phyloP scores from a whole-genome alignment of 257 asterid genomes.

The Petrea volubilis region DNA sequence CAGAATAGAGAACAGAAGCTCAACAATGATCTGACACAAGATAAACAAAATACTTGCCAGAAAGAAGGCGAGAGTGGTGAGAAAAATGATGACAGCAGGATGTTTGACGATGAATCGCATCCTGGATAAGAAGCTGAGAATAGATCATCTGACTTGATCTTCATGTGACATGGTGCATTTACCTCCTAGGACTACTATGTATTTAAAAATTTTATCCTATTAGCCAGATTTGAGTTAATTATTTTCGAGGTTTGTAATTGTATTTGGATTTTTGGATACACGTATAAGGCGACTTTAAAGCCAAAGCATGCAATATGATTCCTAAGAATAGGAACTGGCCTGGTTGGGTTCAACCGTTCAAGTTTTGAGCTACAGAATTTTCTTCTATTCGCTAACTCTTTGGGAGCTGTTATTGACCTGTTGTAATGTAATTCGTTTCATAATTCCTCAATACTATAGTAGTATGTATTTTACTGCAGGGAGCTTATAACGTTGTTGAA shows the following conservation, averaged over 20 bases:
- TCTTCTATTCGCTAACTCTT: too few species aligned
- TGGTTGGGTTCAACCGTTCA: too few species aligned
- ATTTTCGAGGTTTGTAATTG: neutral
- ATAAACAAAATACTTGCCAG: slow-evolving; percentile 81
- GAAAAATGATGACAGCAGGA: slow-evolving; percentile 42
- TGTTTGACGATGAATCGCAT: slow-evolving; percentile 67
- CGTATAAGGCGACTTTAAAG: too few species aligned
- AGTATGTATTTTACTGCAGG: too few species aligned
- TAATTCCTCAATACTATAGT: too few species aligned
- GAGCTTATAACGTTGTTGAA: too few species aligned
- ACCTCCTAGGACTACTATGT: neutral
- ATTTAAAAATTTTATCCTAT: neutral
- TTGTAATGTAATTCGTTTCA: too few species aligned
- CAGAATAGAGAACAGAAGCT: slow-evolving; percentile 97
- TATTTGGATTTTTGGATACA: neutral
- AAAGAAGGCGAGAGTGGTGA: slow-evolving; percentile 81
- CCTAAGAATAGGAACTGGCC: too few species aligned
- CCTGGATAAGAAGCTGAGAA: slow-evolving; percentile 85
- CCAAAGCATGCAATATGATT: too few species aligned
- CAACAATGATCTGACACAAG: slow-evolving; percentile 91
- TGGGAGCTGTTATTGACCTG: too few species aligned
- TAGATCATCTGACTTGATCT: slow-evolving; percentile 30
- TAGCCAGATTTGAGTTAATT: neutral
- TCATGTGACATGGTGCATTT: neutral
- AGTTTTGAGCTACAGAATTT: too few species aligned